Base-by-base conservation (phyloP, 192 early-diverging fungal genomes). In the Backusella mclennaniae region DNA sequence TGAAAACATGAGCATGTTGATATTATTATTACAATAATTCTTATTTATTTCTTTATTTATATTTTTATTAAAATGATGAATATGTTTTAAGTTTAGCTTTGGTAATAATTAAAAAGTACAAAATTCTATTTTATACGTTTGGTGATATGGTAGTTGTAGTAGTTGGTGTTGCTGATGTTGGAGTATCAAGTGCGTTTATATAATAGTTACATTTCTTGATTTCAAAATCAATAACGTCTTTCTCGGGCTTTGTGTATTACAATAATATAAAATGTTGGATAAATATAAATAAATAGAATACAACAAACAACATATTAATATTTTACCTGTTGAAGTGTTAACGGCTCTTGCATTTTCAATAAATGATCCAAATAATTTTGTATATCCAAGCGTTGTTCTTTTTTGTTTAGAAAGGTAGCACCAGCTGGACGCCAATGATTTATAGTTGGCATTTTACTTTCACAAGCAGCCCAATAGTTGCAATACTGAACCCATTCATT, bases 381-480 rank as follows among this genome's bases (percentile, higher is more conserved):
- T 39, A 76, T 76, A 23, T 66, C 66, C 29, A 42, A 31, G 52
- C 39, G 23, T 35, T 76, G 74, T 4, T 67, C 66, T 8, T 44
- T 41, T 46, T 67, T 76, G 29, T 67, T 29, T 39, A 76, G 35
- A 36, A 76, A 31, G 42, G 63, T 76, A 26, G 74, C 23, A 44
- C 74, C 74, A 41, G 74, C 74, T 8, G 74, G 66, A 17, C 38
- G 56, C 56, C 56, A 63, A 29, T 63, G 56, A 29, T 52, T 76
- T 70, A 53, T 68, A 70, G 17, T 68, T 21, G 17, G 44, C 67
- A 90, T 90, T 78, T 89, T 92, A 67, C 89, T 91, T 73, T 91
- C 91, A 35, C 93, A 84, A 33, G 92, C 93, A 5, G 94, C 91
- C 93, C 93, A 96, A 81, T 89, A 91, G 82, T 95, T 96, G 71